Evolutionary conservation across 2,329 filamentous ascomycete genomes (phyloP), one percentile per base, ranked within the genome.

Genomic region (Parastagonospora nodorum): DNA sequence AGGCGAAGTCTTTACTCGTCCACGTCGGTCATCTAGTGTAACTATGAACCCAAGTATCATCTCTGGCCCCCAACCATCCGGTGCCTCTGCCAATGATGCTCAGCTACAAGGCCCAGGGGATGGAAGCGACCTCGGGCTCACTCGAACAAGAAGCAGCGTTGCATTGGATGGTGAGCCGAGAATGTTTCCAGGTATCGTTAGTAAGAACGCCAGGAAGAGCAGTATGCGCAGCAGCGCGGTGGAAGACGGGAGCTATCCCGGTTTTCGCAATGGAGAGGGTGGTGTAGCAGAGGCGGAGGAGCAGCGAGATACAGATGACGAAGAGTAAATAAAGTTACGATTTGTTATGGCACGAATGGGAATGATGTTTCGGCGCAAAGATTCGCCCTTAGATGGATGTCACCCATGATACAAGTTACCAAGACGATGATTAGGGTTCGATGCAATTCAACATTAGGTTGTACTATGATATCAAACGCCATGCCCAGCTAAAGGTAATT

Each of bases 171-270:
- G 81, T 42, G 88, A 90, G 69, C 88, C 88, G 9, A 82, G 80
- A 55, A 84, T 90, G 55, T 89, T 90, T 58, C 89, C 89, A 0
- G 88, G 88, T 0, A 81, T 92, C 29, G 81, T 91, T 9, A 77
- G 75, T 44, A 74, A 77, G 43, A 68, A 73, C 31, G 66, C 77
- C 15, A 68, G 74, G 36, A 70, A 70, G 50, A 72, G 73, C 36
- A 68, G 67, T 50, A 54, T 66, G 19, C 55, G 66, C 41, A 57
- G 55, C 6, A 57, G 60, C 19, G 50, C 49, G 42, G 44, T 58
- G 5, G 63, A 63, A 11, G 63, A 69, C 12, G 63, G 55, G 9
- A 33, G 45, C 29, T 45, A 50, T 19, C 41, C 43, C n/a, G 51
- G 52, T n/a, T 55, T 35, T 35, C 37, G 46, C 11, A 51, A 39